phyloP scores from a whole-genome alignment of 768 basidiomycete genomes.

The Austroboletus eburneus region DNA sequence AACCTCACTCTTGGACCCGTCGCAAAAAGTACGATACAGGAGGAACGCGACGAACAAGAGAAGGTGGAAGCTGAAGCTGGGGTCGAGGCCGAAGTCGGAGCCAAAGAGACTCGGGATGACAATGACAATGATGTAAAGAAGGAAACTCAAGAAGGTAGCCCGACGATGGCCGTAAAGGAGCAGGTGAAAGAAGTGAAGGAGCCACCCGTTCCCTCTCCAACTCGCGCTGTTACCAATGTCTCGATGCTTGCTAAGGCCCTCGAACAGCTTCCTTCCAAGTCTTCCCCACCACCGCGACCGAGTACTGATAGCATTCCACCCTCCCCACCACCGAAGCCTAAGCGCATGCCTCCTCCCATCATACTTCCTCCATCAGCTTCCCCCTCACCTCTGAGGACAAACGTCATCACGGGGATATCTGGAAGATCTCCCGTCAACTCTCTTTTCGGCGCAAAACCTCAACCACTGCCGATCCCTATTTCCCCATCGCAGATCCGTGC shows the following conservation, averaged over 20 bases:
- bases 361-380: constrained; percentile 1
- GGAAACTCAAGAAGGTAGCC: no score
- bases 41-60: constrained; percentile 11
- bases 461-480: constrained; percentile 25
- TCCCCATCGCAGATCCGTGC: constrained; percentile 26
- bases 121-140: no score
- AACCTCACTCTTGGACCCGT: constrained; percentile 17
- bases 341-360: constrained; percentile 15
- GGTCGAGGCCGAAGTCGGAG: no score
- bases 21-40: constrained; percentile 6
- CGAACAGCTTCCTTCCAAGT: constrained; percentile 5
- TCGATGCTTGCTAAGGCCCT: constrained; percentile 10
- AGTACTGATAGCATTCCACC: constrained; percentile 18
- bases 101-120: no score
- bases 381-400: constrained; percentile 16
- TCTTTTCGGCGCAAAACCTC: constrained; percentile 22
- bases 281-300: constrained; percentile 2
- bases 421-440: constrained; percentile 22
- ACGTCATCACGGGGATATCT: constrained; percentile 19
- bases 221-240: constrained; percentile 13
- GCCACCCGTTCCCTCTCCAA: background rate
- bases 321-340: constrained; percentile 21
- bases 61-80: no score
- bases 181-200: constrained; percentile 2
- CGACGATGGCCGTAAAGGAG: background rate